Base-by-base conservation (phyloP, 176 grass and related monocot genomes). In the Oryza coarctata region DNA sequence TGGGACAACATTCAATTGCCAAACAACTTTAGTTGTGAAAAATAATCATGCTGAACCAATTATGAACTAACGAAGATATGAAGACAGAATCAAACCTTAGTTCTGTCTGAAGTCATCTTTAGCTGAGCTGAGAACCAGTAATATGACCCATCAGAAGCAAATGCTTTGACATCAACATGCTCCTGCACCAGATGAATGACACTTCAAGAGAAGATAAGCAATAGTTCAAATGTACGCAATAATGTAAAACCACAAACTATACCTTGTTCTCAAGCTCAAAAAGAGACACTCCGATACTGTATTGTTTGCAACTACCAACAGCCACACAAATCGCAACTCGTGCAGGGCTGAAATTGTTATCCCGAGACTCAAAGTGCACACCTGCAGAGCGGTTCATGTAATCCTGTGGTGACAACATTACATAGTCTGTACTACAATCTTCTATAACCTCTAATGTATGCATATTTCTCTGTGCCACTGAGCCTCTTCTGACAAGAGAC, bases 191-290 rank as follows among this genome's bases (percentile, higher is more conserved):
- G 36, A 91, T 75, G 35, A 76, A 91, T 82, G 23, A 6, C 13
- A 71, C 60, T 63, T 61, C 3, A 49, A 55, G 17, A 67, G 22
- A 31, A 68, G 29, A 71, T 34, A 63, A 69, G 27, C 9, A 69
- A 71, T 58, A 88, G 12, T 70, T 65, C 44, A 27, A 91, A 73
- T 0, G 0, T 33, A 52, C 70, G 45, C 2, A 68, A n/a, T n/a
- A n/a, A n/a, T n/a, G n/a, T n/a, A 62, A 49, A 70, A 82, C 38
- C 23, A 47, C 36, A 78, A 13, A 58, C 13, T 30, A 71, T 89
- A 97, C 95, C 92, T 98, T 98, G 75, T 86, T 95, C 81, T 98
- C 95, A 70, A 98, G 90, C 57, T 98, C 95, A 85, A 93, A 86
- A 84, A 95, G 90, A 76, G 95, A 98, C 25, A 98, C 84, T 62